A percentile compares a stretch with the other conserved stretches of the same genome.
Evolutionary conservation across 495 filamentous ascomycete species (phyloP).

Genomic region (Pseudoneurospora amorphoporcata): DNA sequence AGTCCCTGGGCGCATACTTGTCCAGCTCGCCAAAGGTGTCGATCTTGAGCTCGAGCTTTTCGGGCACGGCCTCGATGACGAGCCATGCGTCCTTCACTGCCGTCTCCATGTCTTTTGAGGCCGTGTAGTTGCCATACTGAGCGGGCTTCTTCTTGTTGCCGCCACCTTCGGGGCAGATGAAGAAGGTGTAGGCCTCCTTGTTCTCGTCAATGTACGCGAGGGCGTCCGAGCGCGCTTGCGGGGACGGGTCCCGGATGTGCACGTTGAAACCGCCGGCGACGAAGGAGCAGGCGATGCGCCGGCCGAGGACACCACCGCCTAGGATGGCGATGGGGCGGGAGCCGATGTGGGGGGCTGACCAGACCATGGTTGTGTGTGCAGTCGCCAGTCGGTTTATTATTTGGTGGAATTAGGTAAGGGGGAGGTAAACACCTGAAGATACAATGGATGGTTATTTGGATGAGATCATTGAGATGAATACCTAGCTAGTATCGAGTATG

Average conservation of each 20-base stretch:
- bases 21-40: constrained; percentile 40
- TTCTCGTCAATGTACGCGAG: constrained; percentile 16
- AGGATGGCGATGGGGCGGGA: constrained; percentile 7
- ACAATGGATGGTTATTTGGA: not conserved
- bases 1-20: constrained; percentile 24
- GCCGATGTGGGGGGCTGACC: constrained; percentile 3
- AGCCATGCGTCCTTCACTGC: constrained; percentile 38
- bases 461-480: not conserved
- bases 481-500: not conserved
- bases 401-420: not conserved
- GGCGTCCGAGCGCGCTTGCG: not conserved
- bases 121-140: constrained; percentile 5
- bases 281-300: constrained; percentile 9
- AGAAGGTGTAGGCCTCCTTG: constrained; percentile 11
- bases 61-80: constrained; percentile 46
- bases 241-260: constrained; percentile 5
- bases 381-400: not conserved
- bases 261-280: constrained; percentile 7
- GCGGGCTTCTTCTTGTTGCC: constrained; percentile 6
- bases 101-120: constrained; percentile 24
- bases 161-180: constrained; percentile 6
- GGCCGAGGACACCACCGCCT: constrained; percentile 13
- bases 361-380: constrained; percentile 4
- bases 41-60: constrained; percentile 42
- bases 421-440: not conserved